These are phyloP conservation scores for Barnettozyma salicaria DNA, from an alignment of 805 yeast species.

Conservation along the genomic window DNA sequence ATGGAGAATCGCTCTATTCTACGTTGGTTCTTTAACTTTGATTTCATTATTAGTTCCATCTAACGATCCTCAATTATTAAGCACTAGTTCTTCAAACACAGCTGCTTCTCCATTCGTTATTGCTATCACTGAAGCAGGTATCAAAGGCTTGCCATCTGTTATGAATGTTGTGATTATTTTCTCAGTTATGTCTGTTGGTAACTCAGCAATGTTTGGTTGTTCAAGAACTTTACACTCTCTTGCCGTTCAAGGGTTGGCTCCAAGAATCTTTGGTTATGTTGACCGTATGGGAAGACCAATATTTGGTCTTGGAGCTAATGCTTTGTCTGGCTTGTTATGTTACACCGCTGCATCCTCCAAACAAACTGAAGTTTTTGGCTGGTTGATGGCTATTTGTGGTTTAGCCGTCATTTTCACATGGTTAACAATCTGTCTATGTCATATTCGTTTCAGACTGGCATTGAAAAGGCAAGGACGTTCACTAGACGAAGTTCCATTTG, in stretches of 20 bases:
- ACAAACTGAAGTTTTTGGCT: conserved; percentile 37
- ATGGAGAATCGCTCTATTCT: conserved; percentile 47
- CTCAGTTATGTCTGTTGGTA: conserved; percentile 41
- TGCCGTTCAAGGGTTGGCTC: conserved; percentile 42
- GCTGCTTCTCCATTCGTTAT: conserved; percentile 45
- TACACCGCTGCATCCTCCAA: conserved; percentile 39
- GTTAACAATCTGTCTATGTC: conserved; percentile 40
- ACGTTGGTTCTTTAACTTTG: conserved; percentile 38
- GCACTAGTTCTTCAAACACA: conserved; percentile 26
- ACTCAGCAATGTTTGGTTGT: conserved; percentile 52
- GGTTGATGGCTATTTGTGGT: conserved; percentile 47
- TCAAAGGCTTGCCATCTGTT: conserved; percentile 33
- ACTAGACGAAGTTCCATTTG: conserved; percentile 36
- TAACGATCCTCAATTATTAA: conserved; percentile 31
- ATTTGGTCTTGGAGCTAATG: conserved; percentile 37
- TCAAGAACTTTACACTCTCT: conserved; percentile 47
- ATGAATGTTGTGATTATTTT: conserved; percentile 37
- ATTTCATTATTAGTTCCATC: conserved; percentile 45
- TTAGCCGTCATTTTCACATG: conserved; percentile 44
- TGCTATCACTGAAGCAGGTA: conserved; percentile 35
- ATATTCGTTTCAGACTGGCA: conserved; percentile 42
- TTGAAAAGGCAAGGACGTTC: conserved; percentile 37
- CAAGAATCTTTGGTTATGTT: conserved; percentile 35
- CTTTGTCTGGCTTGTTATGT: conserved; percentile 37
- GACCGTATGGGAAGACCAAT: conserved; percentile 48